phyloP scores from a whole-genome alignment of 495 filamentous ascomycete genomes.

The Annulohypoxylon stygium region DNA sequence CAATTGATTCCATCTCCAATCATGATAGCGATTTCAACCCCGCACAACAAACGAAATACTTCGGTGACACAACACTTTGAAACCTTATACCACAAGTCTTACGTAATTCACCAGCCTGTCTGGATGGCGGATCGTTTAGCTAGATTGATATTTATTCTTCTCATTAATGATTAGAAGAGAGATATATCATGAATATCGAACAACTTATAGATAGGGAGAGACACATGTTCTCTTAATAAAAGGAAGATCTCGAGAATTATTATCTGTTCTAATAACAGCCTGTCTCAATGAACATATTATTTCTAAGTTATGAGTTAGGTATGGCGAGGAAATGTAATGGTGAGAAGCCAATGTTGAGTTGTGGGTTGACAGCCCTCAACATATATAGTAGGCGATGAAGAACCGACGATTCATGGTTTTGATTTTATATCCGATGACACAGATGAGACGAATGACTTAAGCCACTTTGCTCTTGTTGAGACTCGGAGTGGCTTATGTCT shows the following conservation, averaged over 20 bases:
- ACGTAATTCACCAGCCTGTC: not conserved
- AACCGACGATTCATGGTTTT: not conserved
- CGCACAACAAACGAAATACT: not conserved
- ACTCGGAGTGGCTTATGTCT: not conserved
- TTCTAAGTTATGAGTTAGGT: not conserved
- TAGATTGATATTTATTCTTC: not conserved
- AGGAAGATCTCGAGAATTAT: not conserved
- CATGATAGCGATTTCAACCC: not conserved
- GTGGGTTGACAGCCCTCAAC: not conserved
- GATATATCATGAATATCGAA: not conserved
- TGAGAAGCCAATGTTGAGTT: not conserved
- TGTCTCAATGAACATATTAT: not conserved
- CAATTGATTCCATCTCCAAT: conserved; percentile 12
- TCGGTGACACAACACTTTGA: not conserved
- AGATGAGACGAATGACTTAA: not conserved
- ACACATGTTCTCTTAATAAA: not conserved
- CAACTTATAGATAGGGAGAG: not conserved
- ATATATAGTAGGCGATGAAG: not conserved
- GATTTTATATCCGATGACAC: not conserved
- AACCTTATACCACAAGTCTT: not conserved
- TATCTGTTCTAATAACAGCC: not conserved
- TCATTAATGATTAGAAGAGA: not conserved
- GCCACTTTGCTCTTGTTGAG: conserved; percentile 8
- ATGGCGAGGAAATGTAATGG: not conserved
- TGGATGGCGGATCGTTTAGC: not conserved